Percentiles rank a stretch among this genome's conserved stretches.
phyloP scores from a whole-genome alignment of 179 eudicot species.

The Corrigiola litoralis region DNA sequence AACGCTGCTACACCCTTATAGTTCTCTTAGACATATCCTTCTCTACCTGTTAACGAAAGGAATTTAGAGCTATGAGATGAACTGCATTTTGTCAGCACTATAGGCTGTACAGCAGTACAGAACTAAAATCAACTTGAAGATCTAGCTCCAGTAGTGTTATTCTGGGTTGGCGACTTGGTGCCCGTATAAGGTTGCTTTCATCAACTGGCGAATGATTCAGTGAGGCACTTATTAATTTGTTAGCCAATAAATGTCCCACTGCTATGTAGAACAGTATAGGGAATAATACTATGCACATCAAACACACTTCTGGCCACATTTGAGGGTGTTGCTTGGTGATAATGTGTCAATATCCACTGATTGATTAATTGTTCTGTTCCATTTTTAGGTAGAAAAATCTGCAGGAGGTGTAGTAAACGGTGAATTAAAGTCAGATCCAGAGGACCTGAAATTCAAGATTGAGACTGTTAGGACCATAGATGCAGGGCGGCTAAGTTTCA shows the following conservation, averaged over 20 bases:
- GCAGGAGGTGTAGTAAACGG: constrained; percentile 8
- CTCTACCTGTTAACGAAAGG: no score
- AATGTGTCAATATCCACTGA: background rate
- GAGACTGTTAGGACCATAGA: constrained; percentile 60
- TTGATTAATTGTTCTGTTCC: background rate
- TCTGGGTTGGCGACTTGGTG: background rate
- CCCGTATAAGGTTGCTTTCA: background rate
- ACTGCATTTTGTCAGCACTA: background rate
- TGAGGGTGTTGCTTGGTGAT: background rate
- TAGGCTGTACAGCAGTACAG: background rate
- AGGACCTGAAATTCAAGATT: constrained; percentile 29
- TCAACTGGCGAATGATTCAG: no score
- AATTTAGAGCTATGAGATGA: background rate
- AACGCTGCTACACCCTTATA: no score
- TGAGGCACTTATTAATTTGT: background rate
- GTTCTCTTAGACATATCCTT: no score
- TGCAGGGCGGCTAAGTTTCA: constrained; percentile 53
- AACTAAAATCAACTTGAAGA: background rate
- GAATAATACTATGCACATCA: no score
- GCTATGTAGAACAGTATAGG: no score
- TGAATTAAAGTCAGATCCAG: constrained; percentile 17
- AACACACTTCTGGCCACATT: no score
- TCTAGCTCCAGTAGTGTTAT: no score
- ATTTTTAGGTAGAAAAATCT: constrained; percentile 34
- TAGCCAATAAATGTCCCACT: background rate